Percentiles rank a stretch among this genome's conserved stretches.
Conservation (phyloP, 805 yeast species). For the Monosporozyma yasuniensis region DNA sequence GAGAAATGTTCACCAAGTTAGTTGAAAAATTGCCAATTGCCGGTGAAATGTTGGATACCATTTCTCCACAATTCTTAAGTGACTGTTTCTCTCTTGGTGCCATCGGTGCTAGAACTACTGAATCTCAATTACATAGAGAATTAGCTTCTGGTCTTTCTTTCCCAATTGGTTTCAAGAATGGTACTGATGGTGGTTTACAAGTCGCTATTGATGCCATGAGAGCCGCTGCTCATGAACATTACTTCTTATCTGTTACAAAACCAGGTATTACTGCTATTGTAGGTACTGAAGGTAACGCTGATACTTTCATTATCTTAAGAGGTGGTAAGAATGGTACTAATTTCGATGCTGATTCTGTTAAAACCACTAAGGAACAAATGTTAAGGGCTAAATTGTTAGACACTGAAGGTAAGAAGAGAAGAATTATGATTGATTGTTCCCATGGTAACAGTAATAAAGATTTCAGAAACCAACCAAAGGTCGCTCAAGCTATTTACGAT, state of each 20-base stretch:
- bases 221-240: constrained; percentile 89
- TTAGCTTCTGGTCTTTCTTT: constrained; percentile 92
- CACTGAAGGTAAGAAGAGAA: constrained; percentile 43
- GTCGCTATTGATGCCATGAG: constrained; percentile 92
- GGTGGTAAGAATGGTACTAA: constrained; percentile 95
- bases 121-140: constrained; percentile 95
- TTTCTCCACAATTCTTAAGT: constrained; percentile 89
- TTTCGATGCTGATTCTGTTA: constrained; percentile 68
- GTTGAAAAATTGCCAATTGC: constrained; percentile 87
- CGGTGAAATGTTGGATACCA: constrained; percentile 95
- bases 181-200: constrained; percentile 91
- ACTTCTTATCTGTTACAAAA: constrained; percentile 88
- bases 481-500: constrained; percentile 64
- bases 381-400: constrained; percentile 41
- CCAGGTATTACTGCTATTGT: constrained; percentile 95
- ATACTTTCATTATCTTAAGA: constrained; percentile 84
- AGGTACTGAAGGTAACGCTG: constrained; percentile 88
- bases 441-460: constrained; percentile 93
- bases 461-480: constrained; percentile 88
- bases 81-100: constrained; percentile 96
- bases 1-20: constrained; percentile 76
- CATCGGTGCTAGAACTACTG: constrained; percentile 98
- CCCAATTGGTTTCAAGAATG: constrained; percentile 98
- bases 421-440: constrained; percentile 89
- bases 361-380: constrained; percentile 54